These are phyloP conservation scores for Sugiyamaella qingdaonensis DNA, from an alignment of 805 yeast species.

Conservation along the genomic window DNA sequence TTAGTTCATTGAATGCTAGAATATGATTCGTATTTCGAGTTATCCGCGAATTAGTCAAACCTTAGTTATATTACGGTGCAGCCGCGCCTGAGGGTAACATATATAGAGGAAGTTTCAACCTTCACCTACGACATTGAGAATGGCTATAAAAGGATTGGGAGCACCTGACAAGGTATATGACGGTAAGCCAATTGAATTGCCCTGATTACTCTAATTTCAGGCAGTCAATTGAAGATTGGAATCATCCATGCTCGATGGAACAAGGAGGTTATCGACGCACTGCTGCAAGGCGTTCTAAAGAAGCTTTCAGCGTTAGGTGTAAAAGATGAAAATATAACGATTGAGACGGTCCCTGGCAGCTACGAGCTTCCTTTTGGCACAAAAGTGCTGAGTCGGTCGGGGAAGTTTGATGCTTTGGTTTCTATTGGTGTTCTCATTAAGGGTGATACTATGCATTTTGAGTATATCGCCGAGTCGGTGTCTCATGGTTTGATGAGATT, in stretches of 20 bases:
- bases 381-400: constrained; percentile 32
- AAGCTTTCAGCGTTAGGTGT: constrained; percentile 66
- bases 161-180: constrained; percentile 62
- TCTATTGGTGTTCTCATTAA: constrained; percentile 94
- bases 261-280: constrained; percentile 63
- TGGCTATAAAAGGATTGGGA: constrained; percentile 72
- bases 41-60: neutral
- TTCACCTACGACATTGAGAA: neutral
- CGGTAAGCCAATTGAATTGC: constrained; percentile 30
- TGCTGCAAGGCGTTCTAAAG: constrained; percentile 71
- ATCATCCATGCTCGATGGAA: constrained; percentile 98
- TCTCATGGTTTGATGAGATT: constrained; percentile 80
- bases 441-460: constrained; percentile 98
- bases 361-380: constrained; percentile 89
- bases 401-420: constrained; percentile 65
- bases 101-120: neutral
- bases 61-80: neutral
- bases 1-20: neutral
- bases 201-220: neutral
- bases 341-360: constrained; percentile 91
- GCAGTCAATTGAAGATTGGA: constrained; percentile 57
- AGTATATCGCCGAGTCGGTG: constrained; percentile 89
- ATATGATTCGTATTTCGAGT: neutral
- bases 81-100: neutral
- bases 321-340: constrained; percentile 63